Conservation (phyloP, 208 protist species). For the Sergeia podlipaevii region DNA sequence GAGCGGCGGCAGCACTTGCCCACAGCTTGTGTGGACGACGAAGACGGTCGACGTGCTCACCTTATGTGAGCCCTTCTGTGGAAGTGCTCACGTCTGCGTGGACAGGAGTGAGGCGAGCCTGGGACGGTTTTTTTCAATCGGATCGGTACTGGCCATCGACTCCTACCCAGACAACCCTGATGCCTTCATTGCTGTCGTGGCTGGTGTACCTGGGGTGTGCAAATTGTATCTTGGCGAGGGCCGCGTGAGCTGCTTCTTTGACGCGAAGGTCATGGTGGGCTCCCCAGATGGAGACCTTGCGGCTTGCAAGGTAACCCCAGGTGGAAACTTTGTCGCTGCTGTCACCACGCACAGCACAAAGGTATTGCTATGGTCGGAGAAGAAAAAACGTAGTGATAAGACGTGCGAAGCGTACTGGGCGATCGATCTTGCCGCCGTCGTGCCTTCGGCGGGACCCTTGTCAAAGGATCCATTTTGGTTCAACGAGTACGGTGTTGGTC, state of each 20-base stretch:
- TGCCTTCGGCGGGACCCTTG: conserved; percentile 1
- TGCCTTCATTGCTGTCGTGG: conserved; percentile 64
- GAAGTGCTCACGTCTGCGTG: conserved; percentile 10
- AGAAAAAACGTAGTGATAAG: conserved; percentile 72
- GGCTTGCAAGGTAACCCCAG: conserved; percentile 58
- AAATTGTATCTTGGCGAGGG: conserved; percentile 84
- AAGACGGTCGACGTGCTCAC: conserved; percentile 40
- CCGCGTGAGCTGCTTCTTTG: conserved; percentile 67
- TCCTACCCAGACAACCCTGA: conserved; percentile 77
- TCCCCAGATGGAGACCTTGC: conserved; percentile 24
- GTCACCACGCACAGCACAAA: conserved; percentile 58
- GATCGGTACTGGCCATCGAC: conserved; percentile 66
- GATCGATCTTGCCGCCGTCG: conserved; percentile 42
- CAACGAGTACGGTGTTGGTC: conserved; percentile 68
- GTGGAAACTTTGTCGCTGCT: conserved; percentile 64
- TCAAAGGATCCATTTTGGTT: conserved; percentile 43
- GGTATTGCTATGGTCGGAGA: conserved; percentile 66
- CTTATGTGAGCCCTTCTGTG: conserved; percentile 56
- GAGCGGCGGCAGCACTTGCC: conserved; percentile 25
- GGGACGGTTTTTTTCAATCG: conserved; percentile 34
- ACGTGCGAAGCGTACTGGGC: conserved; percentile 60
- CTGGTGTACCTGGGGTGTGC: conserved; percentile 59
- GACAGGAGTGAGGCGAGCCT: conserved; percentile 13
- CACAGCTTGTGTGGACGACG: conserved; percentile 48
- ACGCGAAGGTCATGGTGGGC: conserved; percentile 19